Percentiles rank a stretch among this genome's conserved stretches.
Conservation (phyloP, 1,139 yeast genomes). For the Yamadazyma diospyri region DNA sequence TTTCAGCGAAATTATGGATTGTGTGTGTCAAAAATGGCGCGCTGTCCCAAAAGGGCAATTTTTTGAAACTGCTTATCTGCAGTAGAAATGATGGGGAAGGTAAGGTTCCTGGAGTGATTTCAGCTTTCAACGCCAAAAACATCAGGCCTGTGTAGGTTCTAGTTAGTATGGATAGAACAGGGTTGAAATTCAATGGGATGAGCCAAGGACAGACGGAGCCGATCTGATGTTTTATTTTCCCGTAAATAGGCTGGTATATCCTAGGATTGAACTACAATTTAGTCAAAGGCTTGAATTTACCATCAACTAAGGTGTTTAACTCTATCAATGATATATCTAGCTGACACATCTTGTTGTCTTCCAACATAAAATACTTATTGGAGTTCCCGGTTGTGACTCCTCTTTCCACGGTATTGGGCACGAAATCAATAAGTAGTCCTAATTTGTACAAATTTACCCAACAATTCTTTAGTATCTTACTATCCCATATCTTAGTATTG, state of each 20-base stretch:
- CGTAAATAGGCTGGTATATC: no score
- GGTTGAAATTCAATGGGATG: background rate
- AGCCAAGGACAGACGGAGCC: background rate
- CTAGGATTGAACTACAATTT: constrained; percentile 7
- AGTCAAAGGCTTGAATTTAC: constrained; percentile 5
- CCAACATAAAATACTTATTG: constrained; percentile 31
- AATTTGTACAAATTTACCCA: constrained; percentile 49
- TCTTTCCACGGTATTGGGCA: constrained; percentile 29
- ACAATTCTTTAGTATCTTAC: constrained; percentile 45
- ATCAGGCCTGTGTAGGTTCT: no score
- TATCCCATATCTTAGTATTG: constrained; percentile 46
- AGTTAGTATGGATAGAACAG: no score
- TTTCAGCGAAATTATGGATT: background rate
- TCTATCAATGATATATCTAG: constrained; percentile 47
- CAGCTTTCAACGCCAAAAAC: no score
- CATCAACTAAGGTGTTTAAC: constrained; percentile 18
- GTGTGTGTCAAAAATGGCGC: no score
- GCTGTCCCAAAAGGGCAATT: no score
- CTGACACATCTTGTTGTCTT: constrained; percentile 47
- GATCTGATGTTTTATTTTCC: background rate
- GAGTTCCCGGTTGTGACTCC: constrained; percentile 31
- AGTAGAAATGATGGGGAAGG: no score
- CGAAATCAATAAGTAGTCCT: constrained; percentile 36
- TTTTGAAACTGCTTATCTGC: no score
- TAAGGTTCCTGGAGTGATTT: no score